phyloP scores from a whole-genome alignment of 1,284 basidiomycete species.

The Flammula alnicola region DNA sequence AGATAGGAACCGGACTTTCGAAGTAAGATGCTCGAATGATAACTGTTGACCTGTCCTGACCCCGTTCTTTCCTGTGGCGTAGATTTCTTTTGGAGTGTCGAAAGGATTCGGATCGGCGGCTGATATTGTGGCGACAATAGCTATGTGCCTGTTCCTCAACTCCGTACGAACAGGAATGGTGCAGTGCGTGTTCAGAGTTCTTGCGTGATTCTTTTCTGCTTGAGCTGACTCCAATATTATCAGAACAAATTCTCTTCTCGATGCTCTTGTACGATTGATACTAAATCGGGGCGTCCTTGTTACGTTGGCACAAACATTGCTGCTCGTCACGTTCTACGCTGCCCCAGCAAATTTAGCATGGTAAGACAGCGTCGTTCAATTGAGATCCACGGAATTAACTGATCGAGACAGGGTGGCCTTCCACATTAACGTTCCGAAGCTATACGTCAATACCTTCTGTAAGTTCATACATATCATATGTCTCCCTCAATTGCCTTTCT shows the following conservation, averaged over 20 bases:
- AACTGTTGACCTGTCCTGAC: not conserved
- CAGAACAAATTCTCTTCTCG: slow-evolving; percentile 7
- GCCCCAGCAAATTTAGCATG: slow-evolving; percentile 2
- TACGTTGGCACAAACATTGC: slow-evolving; percentile 4
- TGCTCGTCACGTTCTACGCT: slow-evolving; percentile 7
- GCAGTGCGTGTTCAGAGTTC: too few relatives aligned
- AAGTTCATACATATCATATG: not conserved
- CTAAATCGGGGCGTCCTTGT: slow-evolving; percentile 3
- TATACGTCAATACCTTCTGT: slow-evolving; percentile 11
- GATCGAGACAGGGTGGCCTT: slow-evolving; percentile 6
- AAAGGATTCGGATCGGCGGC: slow-evolving; percentile 7
- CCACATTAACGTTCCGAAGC: slow-evolving; percentile 9
- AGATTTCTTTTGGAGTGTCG: slow-evolving; percentile 8
- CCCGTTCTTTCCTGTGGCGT: not conserved
- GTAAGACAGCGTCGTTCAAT: not conserved
- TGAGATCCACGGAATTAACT: not conserved
- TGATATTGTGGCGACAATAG: slow-evolving; percentile 8
- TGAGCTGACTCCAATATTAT: too few relatives aligned
- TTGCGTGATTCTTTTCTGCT: too few relatives aligned
- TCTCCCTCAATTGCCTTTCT: not conserved
- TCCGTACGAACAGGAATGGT: not conserved
- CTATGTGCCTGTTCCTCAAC: slow-evolving; percentile 7
- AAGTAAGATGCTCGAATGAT: not conserved
- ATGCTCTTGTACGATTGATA: slow-evolving; percentile 2
- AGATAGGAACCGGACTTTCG: not conserved